Base-by-base conservation (phyloP, 352 stramenopile genomes). In the Pythium folliculosum region DNA sequence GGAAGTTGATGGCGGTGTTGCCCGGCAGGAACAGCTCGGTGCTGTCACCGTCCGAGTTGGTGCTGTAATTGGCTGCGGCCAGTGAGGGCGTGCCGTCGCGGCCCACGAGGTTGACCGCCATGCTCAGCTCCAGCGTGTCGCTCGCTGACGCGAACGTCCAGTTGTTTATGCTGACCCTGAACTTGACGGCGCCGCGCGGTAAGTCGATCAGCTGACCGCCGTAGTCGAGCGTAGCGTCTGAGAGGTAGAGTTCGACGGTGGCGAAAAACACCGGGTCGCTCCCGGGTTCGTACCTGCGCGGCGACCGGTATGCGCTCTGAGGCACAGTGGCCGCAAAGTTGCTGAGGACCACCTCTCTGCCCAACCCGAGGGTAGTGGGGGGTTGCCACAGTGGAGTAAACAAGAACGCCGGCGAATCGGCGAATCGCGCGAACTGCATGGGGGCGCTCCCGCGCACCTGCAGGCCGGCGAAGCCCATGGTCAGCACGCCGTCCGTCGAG, bases 381-480 rank as follows among this genome's bases (percentile, higher is more conserved):
- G n/a, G n/a, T n/a, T n/a, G n/a, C n/a, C n/a, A n/a, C n/a, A n/a
- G n/a, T n/a, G n/a, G n/a, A n/a, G n/a, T n/a, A n/a, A n/a, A n/a
- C n/a, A n/a, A n/a, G 25, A 66, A 66, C 37, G 60, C 60, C 1
- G 48, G 48, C 10, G 60, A 32, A 17, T 52, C 19, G 1, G 35
- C 35, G 30, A 66, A 66, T 5, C 35, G 35, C 5, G 38, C 35
- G 32, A 55, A 2, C 1, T 5, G n/a, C 13, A 55, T n/a, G 4
- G 8, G 25, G 1, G 10, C 30, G 16, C 17, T 50, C 5, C 48
- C 60, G 5, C 3, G 21, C 5, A 25, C 17, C 5, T 17, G 14
- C 14, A 59, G 10, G 22, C 60, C 60, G 13, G 21, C 17, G 38
- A 66, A 66, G 19, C 60, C 49, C 48, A 66, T 51, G 16, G 25